phyloP scores from a whole-genome alignment of 345 rosid species.

The Citrus medica region DNA sequence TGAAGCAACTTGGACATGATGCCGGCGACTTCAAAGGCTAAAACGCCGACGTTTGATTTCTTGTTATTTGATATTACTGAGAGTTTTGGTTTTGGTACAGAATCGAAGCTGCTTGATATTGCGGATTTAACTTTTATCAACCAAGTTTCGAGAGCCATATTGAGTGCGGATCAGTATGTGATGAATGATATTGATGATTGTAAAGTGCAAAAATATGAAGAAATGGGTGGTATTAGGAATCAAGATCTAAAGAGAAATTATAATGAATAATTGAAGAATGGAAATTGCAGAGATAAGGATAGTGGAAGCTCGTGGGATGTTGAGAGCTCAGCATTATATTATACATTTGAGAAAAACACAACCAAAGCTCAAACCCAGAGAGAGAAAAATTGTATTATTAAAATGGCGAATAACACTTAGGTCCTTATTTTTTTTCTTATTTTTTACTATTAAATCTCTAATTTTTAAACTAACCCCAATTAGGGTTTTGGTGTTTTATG shows the following conservation, averaged over 20 bases:
- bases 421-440: not conserved
- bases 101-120: constrained; percentile 47
- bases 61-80: constrained; percentile 2
- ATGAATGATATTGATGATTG: not conserved
- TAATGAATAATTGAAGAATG: constrained; percentile 25
- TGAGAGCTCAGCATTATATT: constrained; percentile 31
- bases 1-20: constrained; percentile 88
- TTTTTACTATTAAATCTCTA: no score
- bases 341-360: constrained; percentile 10
- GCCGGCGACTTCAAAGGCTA: constrained; percentile 77
- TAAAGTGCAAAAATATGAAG: not conserved
- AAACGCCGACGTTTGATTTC: constrained; percentile 49
- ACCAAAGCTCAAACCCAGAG: not conserved
- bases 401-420: not conserved
- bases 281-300: constrained; percentile 30
- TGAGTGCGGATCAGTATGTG: not conserved
- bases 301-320: constrained; percentile 61
- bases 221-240: not conserved
- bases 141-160: constrained; percentile 91
- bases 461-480: no score
- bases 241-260: not conserved
- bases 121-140: constrained; percentile 65
- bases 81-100: constrained; percentile 31
- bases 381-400: not conserved
- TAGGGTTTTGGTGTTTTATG: no score